Percentiles rank a stretch among this genome's conserved stretches.
These are phyloP conservation scores for Salix koriyanagi DNA, from an alignment of 345 rosid genomes.

Conservation along the genomic window DNA sequence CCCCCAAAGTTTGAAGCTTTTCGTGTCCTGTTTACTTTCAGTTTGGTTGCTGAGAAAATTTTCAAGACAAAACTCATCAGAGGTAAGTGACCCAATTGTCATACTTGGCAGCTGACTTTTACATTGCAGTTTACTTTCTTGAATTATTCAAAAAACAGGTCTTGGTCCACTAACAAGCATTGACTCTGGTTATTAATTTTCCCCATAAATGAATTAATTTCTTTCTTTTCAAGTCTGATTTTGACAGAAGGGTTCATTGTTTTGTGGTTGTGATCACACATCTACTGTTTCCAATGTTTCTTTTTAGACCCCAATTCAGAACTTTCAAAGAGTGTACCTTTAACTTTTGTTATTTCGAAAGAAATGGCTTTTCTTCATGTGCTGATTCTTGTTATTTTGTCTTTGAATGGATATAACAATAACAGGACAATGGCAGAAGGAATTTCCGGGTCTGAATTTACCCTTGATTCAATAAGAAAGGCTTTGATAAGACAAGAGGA, in stretches of 20 bases:
- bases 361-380: not conserved
- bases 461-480: slow-evolving; percentile 56
- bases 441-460: slow-evolving; percentile 14
- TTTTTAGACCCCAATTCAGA: too few species aligned
- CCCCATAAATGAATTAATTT: not conserved
- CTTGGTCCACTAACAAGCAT: too few species aligned
- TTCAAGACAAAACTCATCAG: not conserved
- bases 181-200: not conserved
- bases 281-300: too few species aligned
- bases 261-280: slow-evolving; percentile 2
- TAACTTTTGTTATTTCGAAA: not conserved
- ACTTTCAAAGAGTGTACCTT: too few species aligned
- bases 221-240: not conserved
- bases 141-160: too few species aligned
- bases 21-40: not conserved
- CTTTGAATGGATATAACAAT: slow-evolving; percentile 6
- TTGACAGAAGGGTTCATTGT: not conserved
- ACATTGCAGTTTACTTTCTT: not conserved
- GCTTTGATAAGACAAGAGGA: slow-evolving; percentile 82
- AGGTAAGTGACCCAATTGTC: not conserved
- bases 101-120: not conserved
- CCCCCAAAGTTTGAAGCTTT: too few species aligned
- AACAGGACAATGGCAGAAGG: slow-evolving; percentile 27
- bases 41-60: not conserved
- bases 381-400: slow-evolving; percentile 6